These are phyloP conservation scores for Ogataea dorogensis DNA, from an alignment of 805 yeast genomes.

Conservation along the genomic window DNA sequence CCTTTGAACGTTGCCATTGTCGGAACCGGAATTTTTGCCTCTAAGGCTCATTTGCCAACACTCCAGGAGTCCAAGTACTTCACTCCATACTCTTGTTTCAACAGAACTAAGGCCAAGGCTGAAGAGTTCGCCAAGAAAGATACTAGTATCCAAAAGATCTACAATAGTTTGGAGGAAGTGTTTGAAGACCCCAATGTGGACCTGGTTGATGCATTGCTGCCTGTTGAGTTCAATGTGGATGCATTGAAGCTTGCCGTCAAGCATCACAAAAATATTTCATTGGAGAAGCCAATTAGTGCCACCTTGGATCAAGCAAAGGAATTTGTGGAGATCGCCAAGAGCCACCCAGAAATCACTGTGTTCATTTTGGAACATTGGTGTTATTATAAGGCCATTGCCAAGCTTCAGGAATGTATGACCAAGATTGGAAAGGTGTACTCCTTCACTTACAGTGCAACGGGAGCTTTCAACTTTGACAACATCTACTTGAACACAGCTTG, in stretches of 20 bases:
- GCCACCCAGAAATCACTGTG: slow-evolving; percentile 61
- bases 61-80: slow-evolving; percentile 51
- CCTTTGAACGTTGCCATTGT: slow-evolving; percentile 58
- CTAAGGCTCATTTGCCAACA: slow-evolving; percentile 78
- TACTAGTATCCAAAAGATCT: slow-evolving; percentile 50
- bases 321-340: slow-evolving; percentile 64
- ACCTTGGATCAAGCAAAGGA: slow-evolving; percentile 75
- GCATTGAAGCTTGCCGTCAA: slow-evolving; percentile 69
- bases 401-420: slow-evolving; percentile 56
- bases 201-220: slow-evolving; percentile 80
- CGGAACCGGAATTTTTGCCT: slow-evolving; percentile 89
- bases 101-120: slow-evolving; percentile 84
- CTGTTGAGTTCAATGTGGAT: slow-evolving; percentile 76
- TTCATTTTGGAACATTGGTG: slow-evolving; percentile 86
- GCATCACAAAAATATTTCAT: slow-evolving; percentile 71
- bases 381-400: slow-evolving; percentile 57
- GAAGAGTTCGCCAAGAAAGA: slow-evolving; percentile 70
- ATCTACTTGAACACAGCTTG: slow-evolving; percentile 71
- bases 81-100: slow-evolving; percentile 67
- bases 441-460: slow-evolving; percentile 72
- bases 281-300: slow-evolving; percentile 95
- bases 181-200: slow-evolving; percentile 67
- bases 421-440: slow-evolving; percentile 72
- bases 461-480: slow-evolving; percentile 60
- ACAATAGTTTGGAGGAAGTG: slow-evolving; percentile 60